A percentile compares a stretch with the other conserved stretches of the same genome.
These are phyloP conservation scores for Aspergillus ochraceoroseus DNA, from an alignment of 2,329 filamentous ascomycete genomes.

Conservation along the genomic window DNA sequence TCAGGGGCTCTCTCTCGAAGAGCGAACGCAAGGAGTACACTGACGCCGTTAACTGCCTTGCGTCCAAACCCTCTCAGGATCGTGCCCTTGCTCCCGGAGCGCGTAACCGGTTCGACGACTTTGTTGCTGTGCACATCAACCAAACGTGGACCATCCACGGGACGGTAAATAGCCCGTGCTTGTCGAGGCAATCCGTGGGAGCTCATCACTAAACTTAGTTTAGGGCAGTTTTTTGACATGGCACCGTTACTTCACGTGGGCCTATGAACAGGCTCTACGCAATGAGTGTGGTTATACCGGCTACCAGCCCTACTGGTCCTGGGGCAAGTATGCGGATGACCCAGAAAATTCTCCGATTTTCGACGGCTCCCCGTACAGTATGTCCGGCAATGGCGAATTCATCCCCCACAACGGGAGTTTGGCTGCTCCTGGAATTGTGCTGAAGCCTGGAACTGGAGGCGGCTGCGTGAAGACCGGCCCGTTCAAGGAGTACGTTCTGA, in stretches of 20 bases:
- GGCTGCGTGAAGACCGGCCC: slow-evolving; percentile 19
- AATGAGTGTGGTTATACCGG: slow-evolving; percentile 46
- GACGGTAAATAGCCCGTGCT: slow-evolving; percentile 21
- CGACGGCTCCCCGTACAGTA: slow-evolving; percentile 38
- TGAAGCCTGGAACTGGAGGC: slow-evolving; percentile 34
- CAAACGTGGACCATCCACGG: slow-evolving; percentile 45
- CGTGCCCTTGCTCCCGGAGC: slow-evolving; percentile 41
- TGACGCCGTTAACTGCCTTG: slow-evolving; percentile 45
- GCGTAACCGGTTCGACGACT: slow-evolving; percentile 50
- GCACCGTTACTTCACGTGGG: slow-evolving; percentile 44
- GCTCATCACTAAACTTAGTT: background rate
- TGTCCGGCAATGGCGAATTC: slow-evolving; percentile 45
- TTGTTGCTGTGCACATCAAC: slow-evolving; percentile 48
- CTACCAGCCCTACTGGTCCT: slow-evolving; percentile 39
- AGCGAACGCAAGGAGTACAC: slow-evolving; percentile 37
- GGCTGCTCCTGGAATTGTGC: slow-evolving; percentile 21
- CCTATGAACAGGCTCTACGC: slow-evolving; percentile 44
- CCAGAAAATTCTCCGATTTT: slow-evolving; percentile 31
- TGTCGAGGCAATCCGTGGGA: background rate
- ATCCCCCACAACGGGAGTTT: slow-evolving; percentile 24
- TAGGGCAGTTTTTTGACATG: slow-evolving; percentile 40
- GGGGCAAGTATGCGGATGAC: slow-evolving; percentile 33
- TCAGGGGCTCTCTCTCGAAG: slow-evolving; percentile 8
- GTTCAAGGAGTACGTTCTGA: slow-evolving; percentile 13
- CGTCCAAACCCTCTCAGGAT: slow-evolving; percentile 10